phyloP scores from a whole-genome alignment of 2,329 filamentous ascomycete species.

The Venturia oleaginea region DNA sequence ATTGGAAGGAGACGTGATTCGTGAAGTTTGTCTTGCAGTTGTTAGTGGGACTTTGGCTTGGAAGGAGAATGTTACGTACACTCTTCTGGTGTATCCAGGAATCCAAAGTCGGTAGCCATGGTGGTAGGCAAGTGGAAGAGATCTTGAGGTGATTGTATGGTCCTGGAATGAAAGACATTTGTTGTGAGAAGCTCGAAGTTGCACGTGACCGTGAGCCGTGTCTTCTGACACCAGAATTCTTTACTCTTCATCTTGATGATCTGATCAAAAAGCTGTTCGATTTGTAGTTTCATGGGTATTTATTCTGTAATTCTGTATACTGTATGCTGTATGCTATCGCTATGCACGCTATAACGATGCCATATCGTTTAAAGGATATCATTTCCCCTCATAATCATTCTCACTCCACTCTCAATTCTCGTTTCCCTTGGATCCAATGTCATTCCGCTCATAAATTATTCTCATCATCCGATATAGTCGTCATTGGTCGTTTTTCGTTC shows the following conservation, averaged over 20 bases:
- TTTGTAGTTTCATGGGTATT: background rate
- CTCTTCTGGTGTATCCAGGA: conserved; percentile 3
- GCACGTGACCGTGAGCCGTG: background rate
- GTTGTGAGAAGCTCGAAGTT: background rate
- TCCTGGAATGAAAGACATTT: background rate
- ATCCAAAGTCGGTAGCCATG: background rate
- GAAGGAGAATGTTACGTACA: background rate
- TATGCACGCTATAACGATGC: background rate
- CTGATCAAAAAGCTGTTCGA: too few relatives aligned
- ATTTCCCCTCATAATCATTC: background rate
- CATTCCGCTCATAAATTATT: background rate
- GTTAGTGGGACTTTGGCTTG: background rate
- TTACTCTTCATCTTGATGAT: background rate
- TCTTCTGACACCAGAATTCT: background rate
- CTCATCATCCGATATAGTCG: background rate
- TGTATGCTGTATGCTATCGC: background rate
- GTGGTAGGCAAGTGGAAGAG: background rate
- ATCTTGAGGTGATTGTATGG: background rate
- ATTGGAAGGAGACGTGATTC: conserved; percentile 78
- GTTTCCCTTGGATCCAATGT: background rate
- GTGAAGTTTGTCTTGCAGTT: conserved; percentile 62
- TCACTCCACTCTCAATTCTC: too few relatives aligned
- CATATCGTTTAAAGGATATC: background rate
- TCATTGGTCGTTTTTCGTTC: background rate
- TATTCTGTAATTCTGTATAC: background rate